Conservation (phyloP, 2,329 filamentous ascomycete genomes). For the Corniculantispora saksenae region DNA sequence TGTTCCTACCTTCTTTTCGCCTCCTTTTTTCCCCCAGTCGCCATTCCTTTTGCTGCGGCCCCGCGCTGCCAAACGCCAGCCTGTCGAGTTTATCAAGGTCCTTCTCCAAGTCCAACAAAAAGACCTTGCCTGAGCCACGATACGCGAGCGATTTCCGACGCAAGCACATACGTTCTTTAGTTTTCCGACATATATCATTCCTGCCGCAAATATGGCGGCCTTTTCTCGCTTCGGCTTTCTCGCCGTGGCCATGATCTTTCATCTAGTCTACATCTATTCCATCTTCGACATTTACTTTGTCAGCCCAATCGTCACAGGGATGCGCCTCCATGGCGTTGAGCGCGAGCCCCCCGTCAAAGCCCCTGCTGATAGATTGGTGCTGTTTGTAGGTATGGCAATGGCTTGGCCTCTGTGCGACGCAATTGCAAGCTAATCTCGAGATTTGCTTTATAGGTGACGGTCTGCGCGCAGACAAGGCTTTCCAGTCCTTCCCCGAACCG, state of each 20-base stretch:
- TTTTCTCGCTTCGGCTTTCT: slow-evolving; percentile 77
- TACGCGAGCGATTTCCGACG: neutral
- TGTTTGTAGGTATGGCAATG: slow-evolving; percentile 75
- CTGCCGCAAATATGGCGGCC: slow-evolving; percentile 48
- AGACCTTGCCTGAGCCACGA: neutral
- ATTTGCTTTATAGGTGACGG: slow-evolving; percentile 69
- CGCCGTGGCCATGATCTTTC: slow-evolving; percentile 86
- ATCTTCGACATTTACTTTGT: slow-evolving; percentile 99
- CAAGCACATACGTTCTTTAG: slow-evolving; percentile 4
- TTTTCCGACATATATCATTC: neutral
- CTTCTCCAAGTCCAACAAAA: neutral
- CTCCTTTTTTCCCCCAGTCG: neutral
- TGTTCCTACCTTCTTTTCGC: neutral
- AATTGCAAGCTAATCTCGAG: slow-evolving; percentile 11
- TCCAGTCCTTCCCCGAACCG: slow-evolving; percentile 89
- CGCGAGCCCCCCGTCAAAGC: slow-evolving; percentile 60
- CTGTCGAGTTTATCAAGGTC: slow-evolving; percentile 20
- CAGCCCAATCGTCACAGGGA: slow-evolving; percentile 93
- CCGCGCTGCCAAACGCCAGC: slow-evolving; percentile 1
- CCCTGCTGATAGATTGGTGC: slow-evolving; percentile 84
- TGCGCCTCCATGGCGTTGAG: slow-evolving; percentile 77
- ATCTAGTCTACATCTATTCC: slow-evolving; percentile 88
- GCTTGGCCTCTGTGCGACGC: neutral
- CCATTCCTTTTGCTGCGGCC: slow-evolving; percentile 1
- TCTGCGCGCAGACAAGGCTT: slow-evolving; percentile 94